Conservation (phyloP, 441 rosid species). For the Pelargonium myrrhifolium region DNA sequence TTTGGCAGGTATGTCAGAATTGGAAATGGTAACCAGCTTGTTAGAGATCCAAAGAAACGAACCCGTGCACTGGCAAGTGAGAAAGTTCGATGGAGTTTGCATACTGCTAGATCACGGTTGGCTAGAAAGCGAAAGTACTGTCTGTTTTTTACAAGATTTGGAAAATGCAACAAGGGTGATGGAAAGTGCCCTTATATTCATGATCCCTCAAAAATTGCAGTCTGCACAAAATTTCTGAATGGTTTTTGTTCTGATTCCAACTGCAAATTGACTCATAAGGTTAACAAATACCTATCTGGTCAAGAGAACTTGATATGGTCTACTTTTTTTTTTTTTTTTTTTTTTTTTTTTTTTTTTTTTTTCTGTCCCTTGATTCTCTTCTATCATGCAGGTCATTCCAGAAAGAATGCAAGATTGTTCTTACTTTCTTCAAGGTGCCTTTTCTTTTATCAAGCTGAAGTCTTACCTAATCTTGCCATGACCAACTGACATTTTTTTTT, state of each 20-base stretch:
- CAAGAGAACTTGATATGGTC: slow-evolving; percentile 16
- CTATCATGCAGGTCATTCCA: slow-evolving; percentile 73
- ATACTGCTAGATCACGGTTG: slow-evolving; percentile 75
- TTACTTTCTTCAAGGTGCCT: slow-evolving; percentile 78
- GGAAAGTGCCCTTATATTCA: slow-evolving; percentile 94
- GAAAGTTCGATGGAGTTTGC: slow-evolving; percentile 96
- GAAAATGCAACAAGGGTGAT: slow-evolving; percentile 91
- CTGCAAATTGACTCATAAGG: slow-evolving; percentile 98
- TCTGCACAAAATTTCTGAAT: slow-evolving; percentile 87
- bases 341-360: slow-evolving; percentile 14
- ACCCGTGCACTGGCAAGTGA: slow-evolving; percentile 88
- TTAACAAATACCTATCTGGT: slow-evolving; percentile 22
- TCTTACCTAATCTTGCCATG: slow-evolving; percentile 5
- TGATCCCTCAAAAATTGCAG: slow-evolving; percentile 85
- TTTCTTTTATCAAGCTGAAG: slow-evolving; percentile 14
- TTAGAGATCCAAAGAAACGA: slow-evolving; percentile 93
- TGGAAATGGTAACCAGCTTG: slow-evolving; percentile 92
- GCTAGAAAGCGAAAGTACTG: slow-evolving; percentile 81
- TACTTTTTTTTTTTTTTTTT: slow-evolving; percentile 6
- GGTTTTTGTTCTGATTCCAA: slow-evolving; percentile 64
- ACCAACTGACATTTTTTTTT: slow-evolving; percentile 22
- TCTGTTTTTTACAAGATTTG: slow-evolving; percentile 94
- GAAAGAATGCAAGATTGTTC: slow-evolving; percentile 99
- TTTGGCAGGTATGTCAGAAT: slow-evolving; percentile 81
- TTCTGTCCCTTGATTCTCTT: slow-evolving; percentile 15